These are phyloP conservation scores for Leccinum olivaceopallidum DNA, from an alignment of 768 basidiomycete genomes.

Conservation along the genomic window DNA sequence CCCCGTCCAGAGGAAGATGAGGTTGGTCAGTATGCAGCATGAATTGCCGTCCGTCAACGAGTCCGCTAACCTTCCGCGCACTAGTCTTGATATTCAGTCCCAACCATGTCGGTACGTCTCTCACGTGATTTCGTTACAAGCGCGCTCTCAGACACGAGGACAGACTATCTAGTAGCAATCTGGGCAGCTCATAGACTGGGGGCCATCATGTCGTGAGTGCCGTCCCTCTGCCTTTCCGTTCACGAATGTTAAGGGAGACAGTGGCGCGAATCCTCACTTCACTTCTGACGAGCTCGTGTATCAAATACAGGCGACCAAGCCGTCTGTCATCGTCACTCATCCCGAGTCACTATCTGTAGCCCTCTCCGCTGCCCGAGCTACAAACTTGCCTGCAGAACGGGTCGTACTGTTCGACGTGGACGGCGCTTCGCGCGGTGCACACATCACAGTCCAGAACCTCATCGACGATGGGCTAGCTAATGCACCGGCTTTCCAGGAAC, in stretches of 20 bases:
- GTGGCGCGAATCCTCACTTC: constrained; percentile 64
- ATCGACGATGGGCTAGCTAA: constrained; percentile 48
- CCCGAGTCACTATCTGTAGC: constrained; percentile 45
- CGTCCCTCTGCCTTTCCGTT: constrained; percentile 1
- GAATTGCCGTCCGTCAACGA: not conserved
- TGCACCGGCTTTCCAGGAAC: constrained; percentile 46
- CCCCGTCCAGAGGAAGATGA: constrained; percentile 36
- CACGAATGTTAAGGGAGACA: constrained; percentile 23
- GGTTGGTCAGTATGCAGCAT: constrained; percentile 34
- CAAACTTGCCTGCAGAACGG: constrained; percentile 43
- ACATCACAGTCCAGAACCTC: constrained; percentile 45
- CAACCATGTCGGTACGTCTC: constrained; percentile 59
- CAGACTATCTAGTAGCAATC: constrained; percentile 56
- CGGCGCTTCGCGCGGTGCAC: constrained; percentile 11
- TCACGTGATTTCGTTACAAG: not conserved
- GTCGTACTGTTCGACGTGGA: constrained; percentile 43
- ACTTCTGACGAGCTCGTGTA: constrained; percentile 57
- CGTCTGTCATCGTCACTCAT: constrained; percentile 50
- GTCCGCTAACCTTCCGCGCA: constrained; percentile 7
- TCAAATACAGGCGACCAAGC: constrained; percentile 51
- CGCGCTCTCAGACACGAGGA: not conserved
- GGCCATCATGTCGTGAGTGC: constrained; percentile 54
- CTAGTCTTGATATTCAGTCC: constrained; percentile 65
- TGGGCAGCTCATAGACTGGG: constrained; percentile 60
- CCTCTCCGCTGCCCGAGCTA: constrained; percentile 41